These are phyloP conservation scores for Betula pendula DNA, from an alignment of 306 rosid genomes.

Conservation along the genomic window DNA sequence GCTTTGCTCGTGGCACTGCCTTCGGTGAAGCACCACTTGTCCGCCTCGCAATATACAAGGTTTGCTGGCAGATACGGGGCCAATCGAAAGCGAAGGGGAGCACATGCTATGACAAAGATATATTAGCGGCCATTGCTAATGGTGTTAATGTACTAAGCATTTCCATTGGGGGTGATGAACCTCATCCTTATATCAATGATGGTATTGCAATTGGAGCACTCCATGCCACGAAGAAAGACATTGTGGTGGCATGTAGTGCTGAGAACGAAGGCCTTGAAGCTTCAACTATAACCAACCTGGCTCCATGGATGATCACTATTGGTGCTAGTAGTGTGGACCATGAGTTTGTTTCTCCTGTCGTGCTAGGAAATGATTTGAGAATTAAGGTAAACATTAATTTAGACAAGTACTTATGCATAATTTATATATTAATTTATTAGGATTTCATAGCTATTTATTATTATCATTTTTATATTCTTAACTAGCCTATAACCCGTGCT, in stretches of 20 bases:
- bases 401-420: background rate
- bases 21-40: conserved; percentile 79
- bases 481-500: too few relatives aligned
- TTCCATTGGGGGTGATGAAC: conserved; percentile 53
- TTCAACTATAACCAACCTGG: conserved; percentile 53
- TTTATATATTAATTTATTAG: background rate
- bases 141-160: conserved; percentile 76
- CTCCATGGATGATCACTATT: conserved; percentile 92
- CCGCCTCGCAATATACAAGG: conserved; percentile 84
- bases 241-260: conserved; percentile 85
- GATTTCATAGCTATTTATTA: too few relatives aligned
- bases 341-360: conserved; percentile 53
- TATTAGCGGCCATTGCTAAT: conserved; percentile 77
- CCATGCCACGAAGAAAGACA: conserved; percentile 61
- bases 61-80: conserved; percentile 81
- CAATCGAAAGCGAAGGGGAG: conserved; percentile 57
- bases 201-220: conserved; percentile 64
- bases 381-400: conserved; percentile 57
- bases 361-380: conserved; percentile 48
- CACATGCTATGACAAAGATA: conserved; percentile 62
- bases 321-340: conserved; percentile 83
- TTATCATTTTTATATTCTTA: too few relatives aligned
- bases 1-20: conserved; percentile 71
- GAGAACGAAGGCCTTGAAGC: conserved; percentile 76
- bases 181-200: conserved; percentile 51